Base-by-base conservation (phyloP, 306 rosid genomes). In the Albizia julibrissin region DNA sequence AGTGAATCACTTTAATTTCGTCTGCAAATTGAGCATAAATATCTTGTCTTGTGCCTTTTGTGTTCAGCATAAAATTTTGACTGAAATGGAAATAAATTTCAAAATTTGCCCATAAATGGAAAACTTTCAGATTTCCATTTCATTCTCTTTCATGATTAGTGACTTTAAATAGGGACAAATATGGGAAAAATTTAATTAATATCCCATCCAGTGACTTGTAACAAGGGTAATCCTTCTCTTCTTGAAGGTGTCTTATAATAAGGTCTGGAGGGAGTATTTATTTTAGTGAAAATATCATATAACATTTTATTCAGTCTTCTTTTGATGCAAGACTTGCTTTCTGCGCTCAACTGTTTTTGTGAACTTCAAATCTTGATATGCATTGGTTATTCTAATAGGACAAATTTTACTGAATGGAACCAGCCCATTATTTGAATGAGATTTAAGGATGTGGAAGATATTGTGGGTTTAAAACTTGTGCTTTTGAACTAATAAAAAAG, bases 401-500 rank as follows among this genome's bases (percentile, higher is more conserved):
- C 18, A 4, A 24, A 27, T 77, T 69, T 6, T 56, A 68, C 52
- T n/a, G 49, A 27, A 72, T 62, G 29, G 61, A 5, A 62, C 29
- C 16, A 27, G 47, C 68, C 31, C 10, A 47, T 68, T 59, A 12
- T 50, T 22, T 67, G 65, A 83, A 62, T 14, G 5, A 69, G 31
- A 22, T 4, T 46, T 58, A 27, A 50, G 24, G 69, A 67, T 44
- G 52, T 54, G 50, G 58, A 66, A 39, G 33, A 70, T 68, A 49
- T 56, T 1, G 11, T 40, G 42, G 82, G 65, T 43, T 75, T 65
- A 44, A 43, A 69, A 69, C 58, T 54, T 65, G 61, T 79, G 61
- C 80, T 44, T 71, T 69, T 65, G 80, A 52, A 72, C 34, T 33
- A 58, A 75, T 2, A 58, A 78, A 56, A 78, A 71, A 15, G 37